Base-by-base conservation (phyloP, 192 early-diverging fungal species). In the Bifiguratus adelaidae region DNA sequence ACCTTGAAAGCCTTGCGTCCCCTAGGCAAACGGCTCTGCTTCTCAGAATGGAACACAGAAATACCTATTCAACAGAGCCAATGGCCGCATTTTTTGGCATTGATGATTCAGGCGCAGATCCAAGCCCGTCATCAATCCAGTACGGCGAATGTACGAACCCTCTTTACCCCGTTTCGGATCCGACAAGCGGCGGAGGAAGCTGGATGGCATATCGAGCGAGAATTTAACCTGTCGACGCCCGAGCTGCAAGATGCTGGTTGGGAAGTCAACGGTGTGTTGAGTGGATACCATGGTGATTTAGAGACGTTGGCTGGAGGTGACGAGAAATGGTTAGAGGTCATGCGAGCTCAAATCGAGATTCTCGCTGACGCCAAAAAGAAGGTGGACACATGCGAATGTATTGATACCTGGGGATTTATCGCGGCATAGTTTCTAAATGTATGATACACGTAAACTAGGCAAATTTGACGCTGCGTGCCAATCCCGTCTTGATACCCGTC, bases 401-500 rank as follows among this genome's bases (percentile, higher is more conserved):
- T 45, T n/a, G 28, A 26, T 19, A 45, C 44, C 12, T 45, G 44
- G 44, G 44, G 44, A 1, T 45, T 45, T 28, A 23, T 45, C 16
- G 44, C 44, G 1, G 44, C 29, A 28, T 45, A n/a, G n/a, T n/a
- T n/a, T n/a, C n/a, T n/a, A n/a, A n/a, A n/a, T n/a, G n/a, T n/a
- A n/a, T n/a, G n/a, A n/a, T n/a, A n/a, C n/a, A n/a, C n/a, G n/a
- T n/a, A n/a, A n/a, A 55, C 16, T 55, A 34, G 7, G 44, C 33
- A 19, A 95, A 81, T 52, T 80, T 78, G 40, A 90, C 82, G 69
- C 82, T 84, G 59, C 88, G 83, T 2, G 89, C 59, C 18, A 96
- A 68, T 37, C 77, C 69, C 15, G 81, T 60, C 68, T 94, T 93
- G 75, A 98, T 96, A 68, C 92, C 92, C 4, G 91, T 95, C 53